Conservation (phyloP, 257 asterid species). For the Linderniella brevidens region DNA sequence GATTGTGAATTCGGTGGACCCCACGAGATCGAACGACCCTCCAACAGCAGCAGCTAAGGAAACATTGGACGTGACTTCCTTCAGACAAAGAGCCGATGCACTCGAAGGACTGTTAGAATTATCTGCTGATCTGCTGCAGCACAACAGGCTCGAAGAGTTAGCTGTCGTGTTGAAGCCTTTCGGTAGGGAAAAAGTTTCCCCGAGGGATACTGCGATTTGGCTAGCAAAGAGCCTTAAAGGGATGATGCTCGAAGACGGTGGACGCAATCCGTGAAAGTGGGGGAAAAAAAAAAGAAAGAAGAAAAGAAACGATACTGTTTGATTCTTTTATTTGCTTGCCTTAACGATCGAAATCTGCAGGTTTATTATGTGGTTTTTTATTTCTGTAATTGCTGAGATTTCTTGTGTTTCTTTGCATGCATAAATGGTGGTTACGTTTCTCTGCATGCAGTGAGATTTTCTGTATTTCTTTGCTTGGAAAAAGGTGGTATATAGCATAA, state of each 20-base stretch:
- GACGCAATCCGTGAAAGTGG: slow-evolving; percentile 32
- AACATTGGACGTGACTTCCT: slow-evolving; percentile 55
- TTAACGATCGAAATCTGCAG: no score
- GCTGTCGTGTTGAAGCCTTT: slow-evolving; percentile 82
- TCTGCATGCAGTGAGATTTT: no score
- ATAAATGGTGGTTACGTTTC: no score
- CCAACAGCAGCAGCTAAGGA: slow-evolving; percentile 47
- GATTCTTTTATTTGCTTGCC: no score
- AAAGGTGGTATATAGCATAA: no score
- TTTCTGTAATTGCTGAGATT: no score
- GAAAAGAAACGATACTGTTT: no score
- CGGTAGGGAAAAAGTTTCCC: slow-evolving; percentile 89
- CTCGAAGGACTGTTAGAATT: slow-evolving; percentile 86
- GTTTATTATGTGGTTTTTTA: no score
- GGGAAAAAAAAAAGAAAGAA: not conserved
- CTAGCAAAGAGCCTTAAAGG: slow-evolving; percentile 89
- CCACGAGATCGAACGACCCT: slow-evolving; percentile 12
- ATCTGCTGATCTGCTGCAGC: slow-evolving; percentile 93
- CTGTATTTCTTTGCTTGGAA: no score
- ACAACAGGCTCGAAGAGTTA: slow-evolving; percentile 75
- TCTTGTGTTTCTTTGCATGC: no score
- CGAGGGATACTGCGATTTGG: slow-evolving; percentile 98
- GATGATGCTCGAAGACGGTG: slow-evolving; percentile 75
- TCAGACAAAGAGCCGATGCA: slow-evolving; percentile 91
- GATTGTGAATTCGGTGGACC: slow-evolving; percentile 21